Conservation (phyloP, 306 rosid genomes). For the Geum urbanum region DNA sequence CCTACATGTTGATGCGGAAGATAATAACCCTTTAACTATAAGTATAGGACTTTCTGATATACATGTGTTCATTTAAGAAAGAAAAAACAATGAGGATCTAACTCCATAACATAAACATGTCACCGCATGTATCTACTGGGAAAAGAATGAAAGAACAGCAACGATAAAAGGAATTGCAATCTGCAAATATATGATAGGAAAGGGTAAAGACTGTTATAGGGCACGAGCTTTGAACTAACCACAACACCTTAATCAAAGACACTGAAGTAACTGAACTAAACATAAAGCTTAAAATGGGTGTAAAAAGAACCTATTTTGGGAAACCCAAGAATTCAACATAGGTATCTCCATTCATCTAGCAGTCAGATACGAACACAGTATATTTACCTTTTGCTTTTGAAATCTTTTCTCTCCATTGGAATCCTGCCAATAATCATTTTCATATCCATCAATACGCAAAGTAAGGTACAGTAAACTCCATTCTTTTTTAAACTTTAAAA, state of each 20-base stretch:
- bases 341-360: background rate
- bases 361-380: background rate
- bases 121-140: background rate
- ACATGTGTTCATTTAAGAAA: background rate
- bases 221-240: background rate
- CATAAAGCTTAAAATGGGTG: background rate
- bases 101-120: background rate
- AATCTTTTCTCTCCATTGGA: slow-evolving; percentile 1
- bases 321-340: background rate
- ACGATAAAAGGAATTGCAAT: background rate
- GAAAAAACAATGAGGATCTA: background rate
- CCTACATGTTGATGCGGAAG: background rate
- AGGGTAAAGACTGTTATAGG: background rate
- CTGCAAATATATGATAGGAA: background rate
- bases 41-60: background rate
- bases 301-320: slow-evolving; percentile 27
- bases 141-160: background rate
- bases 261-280: slow-evolving; percentile 1
- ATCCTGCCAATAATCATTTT: slow-evolving; percentile 9
- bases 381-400: background rate
- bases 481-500: background rate
- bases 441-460: slow-evolving; percentile 12
- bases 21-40: background rate
- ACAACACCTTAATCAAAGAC: background rate
- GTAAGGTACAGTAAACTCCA: background rate